Evolutionary conservation across 257 asterid genomes (phyloP), one percentile per base, ranked within the genome.

Genomic region (Jacaranda copaia): DNA sequence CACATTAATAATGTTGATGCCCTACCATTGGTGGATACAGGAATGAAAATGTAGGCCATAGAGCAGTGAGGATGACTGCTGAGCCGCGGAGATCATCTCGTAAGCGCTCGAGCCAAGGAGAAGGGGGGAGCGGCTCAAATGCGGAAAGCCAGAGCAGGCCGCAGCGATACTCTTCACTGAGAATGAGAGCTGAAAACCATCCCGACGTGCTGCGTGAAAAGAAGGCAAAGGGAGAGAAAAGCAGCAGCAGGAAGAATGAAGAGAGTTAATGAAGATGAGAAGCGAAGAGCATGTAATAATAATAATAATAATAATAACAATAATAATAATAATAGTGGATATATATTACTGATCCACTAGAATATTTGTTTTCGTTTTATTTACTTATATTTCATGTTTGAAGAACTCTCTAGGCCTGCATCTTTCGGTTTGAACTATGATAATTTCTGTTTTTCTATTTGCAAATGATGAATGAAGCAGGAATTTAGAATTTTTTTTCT

Each of bases 171-270:
- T 10, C 38, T 18, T 8, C 74, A 0, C 42, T 67, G 0, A 20
- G 61, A 15, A 76, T 76, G 51, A 56, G 74, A 13, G 80, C 80
- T 1, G 38, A 25, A 0, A 76, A 76, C 14, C 59, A 76, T 35
- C 80, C 80, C 0, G 68, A 20, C 40, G 74, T 65, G 6, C 4
- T 38, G 8, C 32, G 48, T 3, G 80, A 65, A 2, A 65, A 18
- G 16, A 42, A 45, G 20, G 1, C 43, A 10, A 71, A 71, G 49
- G 36, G 67, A 40, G 52, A 20, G 42, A 25, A 25, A 25, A 25
- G 32, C 32, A 25, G 32, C 32, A 11, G 12, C 36, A 32, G 14
- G n/a, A 53, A 13, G 5, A 55, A 25, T n/a, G 38, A 72, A 40
- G 53, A 52, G 6, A 53, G n/a, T n/a, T n/a, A 15, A 57, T 16